Base-by-base conservation (phyloP, 176 grass and related monocot species). In the Lolium rigidum region DNA sequence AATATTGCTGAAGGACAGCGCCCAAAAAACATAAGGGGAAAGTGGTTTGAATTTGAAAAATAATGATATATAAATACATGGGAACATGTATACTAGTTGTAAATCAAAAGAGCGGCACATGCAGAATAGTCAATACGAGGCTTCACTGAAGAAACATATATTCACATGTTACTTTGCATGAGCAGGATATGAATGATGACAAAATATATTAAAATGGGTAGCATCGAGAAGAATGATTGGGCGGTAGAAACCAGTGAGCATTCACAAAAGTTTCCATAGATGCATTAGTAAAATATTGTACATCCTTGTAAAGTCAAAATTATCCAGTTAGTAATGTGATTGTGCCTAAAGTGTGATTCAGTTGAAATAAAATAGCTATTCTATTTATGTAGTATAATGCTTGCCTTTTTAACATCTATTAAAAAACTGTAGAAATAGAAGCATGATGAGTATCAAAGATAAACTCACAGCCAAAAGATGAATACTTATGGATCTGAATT, bases 391-490 rank as follows among this genome's bases (percentile, higher is more conserved):
- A 74, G 18, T 10, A 74, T n/a, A 25, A 9, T 73, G 10, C 39
- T 59, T 31, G 3, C 15, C 58, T 50, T 49, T 15, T 16, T 21
- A 63, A 50, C 24, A 62, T 2, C 15, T 11, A 74, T 15, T 20
- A 13, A 9, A 8, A 15, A 63, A 63, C 3, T 63, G 24, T 24
- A 41, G 5, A 83, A 31, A 68, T 12, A 35, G 39, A 74, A 62
- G 44, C 16, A 60, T 10, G 57, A 21, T 50, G 28, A 21, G 54
- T 1, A 39, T 50, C 9, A 17, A 69, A 21, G 52, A 6, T 56
- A 43, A 82, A 82, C 65, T 82, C 51, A 82, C 80, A 1, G 18
- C 18, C 64, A 22, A 65, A 82, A 70, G 10, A 41, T 26, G 58
- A 61, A 24, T 12, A 4, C 59, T 22, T 21, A 24, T 48, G 68